These are phyloP conservation scores for Alternaria viburni DNA, from an alignment of 2,329 filamentous ascomycete genomes.

Conservation along the genomic window DNA sequence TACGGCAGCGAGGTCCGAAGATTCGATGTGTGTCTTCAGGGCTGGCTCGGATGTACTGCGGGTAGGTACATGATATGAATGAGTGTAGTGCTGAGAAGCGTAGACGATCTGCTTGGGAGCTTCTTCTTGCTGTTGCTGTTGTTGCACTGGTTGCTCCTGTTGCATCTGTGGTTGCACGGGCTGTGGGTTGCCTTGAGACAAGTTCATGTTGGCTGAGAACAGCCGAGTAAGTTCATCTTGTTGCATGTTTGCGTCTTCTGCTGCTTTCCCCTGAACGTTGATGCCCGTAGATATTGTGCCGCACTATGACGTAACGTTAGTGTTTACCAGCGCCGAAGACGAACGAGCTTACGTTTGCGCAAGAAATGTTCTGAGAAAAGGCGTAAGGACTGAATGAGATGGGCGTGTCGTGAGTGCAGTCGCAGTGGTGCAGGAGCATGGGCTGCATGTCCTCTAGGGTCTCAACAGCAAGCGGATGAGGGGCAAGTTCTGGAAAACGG, in stretches of 20 bases:
- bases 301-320: conserved; percentile 54
- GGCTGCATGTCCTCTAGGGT: conserved; percentile 41
- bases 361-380: conserved; percentile 53
- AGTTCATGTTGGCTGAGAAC: conserved; percentile 76
- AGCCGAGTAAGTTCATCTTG: conserved; percentile 84
- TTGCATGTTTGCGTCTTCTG: conserved; percentile 57
- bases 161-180: conserved; percentile 51
- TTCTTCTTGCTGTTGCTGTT: conserved; percentile 25
- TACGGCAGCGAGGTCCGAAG: conserved; percentile 60
- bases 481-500: not conserved
- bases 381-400: conserved; percentile 51
- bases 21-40: conserved; percentile 38
- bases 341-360: conserved; percentile 54
- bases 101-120: conserved; percentile 66
- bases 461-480: conserved; percentile 21
- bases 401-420: conserved; percentile 48
- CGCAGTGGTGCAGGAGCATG: conserved; percentile 48
- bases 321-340: conserved; percentile 14
- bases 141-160: conserved; percentile 15
- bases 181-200: conserved; percentile 52
- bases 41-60: conserved; percentile 38
- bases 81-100: conserved; percentile 83
- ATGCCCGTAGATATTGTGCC: conserved; percentile 51
- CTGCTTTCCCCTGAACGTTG: conserved; percentile 47
- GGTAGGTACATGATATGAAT: conserved; percentile 70